phyloP scores from a whole-genome alignment of 2,329 filamentous ascomycete genomes.

The Delphinella strobiligena region DNA sequence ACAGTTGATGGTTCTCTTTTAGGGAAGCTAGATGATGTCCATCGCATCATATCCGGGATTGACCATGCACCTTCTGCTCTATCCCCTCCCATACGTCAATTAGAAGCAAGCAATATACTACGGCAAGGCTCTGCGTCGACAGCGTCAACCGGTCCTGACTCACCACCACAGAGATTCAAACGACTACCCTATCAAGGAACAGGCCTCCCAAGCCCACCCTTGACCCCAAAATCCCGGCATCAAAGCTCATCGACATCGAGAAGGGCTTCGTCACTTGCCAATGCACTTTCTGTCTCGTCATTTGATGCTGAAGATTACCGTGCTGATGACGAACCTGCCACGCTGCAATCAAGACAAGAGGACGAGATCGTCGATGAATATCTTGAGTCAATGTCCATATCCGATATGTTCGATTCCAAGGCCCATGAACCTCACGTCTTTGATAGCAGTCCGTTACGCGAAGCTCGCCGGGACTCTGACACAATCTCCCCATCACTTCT shows the following conservation, averaged over 20 bases:
- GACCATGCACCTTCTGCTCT: constrained; percentile 16
- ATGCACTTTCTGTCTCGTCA: background rate
- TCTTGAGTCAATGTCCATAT: background rate
- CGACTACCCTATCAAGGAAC: background rate
- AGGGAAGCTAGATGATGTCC: constrained; percentile 19
- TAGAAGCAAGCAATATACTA: too few relatives aligned
- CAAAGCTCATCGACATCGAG: background rate
- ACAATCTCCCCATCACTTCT: background rate
- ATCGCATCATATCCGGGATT: constrained; percentile 12
- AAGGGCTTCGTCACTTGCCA: background rate
- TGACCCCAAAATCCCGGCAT: background rate
- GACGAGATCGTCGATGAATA: background rate
- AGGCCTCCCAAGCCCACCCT: background rate
- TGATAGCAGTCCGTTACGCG: background rate
- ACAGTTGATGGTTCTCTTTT: constrained; percentile 6
- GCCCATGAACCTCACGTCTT: background rate
- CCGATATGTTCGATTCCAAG: too few relatives aligned
- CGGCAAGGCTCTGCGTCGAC: constrained; percentile 15
- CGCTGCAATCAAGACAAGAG: background rate
- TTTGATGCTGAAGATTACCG: background rate
- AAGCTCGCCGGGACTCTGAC: background rate
- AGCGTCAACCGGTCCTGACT: background rate
- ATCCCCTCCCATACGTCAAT: too few relatives aligned
- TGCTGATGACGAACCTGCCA: background rate
- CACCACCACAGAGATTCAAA: background rate